Conservation (phyloP, 139 green algal species). For the Chloropicon primus region DNA sequence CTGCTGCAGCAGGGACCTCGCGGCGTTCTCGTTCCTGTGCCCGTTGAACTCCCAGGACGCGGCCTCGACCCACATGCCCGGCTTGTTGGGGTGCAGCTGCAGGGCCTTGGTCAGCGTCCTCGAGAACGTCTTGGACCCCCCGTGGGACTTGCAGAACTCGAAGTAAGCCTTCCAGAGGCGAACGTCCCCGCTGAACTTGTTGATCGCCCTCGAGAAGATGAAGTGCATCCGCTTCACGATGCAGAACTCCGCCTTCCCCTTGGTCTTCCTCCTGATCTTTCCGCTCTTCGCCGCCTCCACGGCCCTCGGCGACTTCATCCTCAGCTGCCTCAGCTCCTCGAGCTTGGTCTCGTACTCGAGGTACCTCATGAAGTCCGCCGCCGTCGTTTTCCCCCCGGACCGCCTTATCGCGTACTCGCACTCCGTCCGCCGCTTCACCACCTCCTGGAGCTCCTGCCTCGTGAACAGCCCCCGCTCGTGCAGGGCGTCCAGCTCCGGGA, state of each 20-base stretch:
- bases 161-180: constrained; percentile 74
- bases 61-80: constrained; percentile 75
- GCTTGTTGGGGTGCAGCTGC: constrained; percentile 58
- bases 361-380: constrained; percentile 66
- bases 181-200: constrained; percentile 79
- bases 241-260: constrained; percentile 33
- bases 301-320: constrained; percentile 23
- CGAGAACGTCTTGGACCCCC: constrained; percentile 28
- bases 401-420: constrained; percentile 83
- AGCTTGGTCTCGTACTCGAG: constrained; percentile 65
- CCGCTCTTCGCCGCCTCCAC: constrained; percentile 23
- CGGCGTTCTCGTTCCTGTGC: constrained; percentile 57
- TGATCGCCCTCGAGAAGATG: constrained; percentile 70
- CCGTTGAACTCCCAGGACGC: constrained; percentile 77
- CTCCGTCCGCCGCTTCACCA: constrained; percentile 48
- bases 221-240: constrained; percentile 68
- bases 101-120: constrained; percentile 65
- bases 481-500: constrained; percentile 87
- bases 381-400: constrained; percentile 34
- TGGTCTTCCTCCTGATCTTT: constrained; percentile 25
- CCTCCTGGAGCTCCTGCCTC: constrained; percentile 7
- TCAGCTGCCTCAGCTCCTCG: constrained; percentile 46
- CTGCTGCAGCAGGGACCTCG: constrained; percentile 81
- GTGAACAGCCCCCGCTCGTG: constrained; percentile 74
- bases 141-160: constrained; percentile 23